phyloP scores from a whole-genome alignment of 148 eudicot species.

The Arctostaphylos glauca region DNA sequence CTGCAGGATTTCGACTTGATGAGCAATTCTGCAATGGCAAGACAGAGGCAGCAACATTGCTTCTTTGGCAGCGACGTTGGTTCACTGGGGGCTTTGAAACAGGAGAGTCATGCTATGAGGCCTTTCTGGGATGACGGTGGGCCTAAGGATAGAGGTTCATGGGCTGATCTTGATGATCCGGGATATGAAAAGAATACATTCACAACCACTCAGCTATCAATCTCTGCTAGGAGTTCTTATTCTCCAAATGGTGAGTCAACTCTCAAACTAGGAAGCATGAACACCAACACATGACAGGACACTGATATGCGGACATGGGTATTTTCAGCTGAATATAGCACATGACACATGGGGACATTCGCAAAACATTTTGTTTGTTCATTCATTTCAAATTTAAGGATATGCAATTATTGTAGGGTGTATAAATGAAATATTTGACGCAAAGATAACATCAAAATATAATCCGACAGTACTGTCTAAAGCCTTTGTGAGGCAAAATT shows the following conservation, averaged over 20 bases:
- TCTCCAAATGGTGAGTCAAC: constrained; percentile 25
- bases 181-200: constrained; percentile 35
- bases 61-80: constrained; percentile 37
- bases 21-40: constrained; percentile 26
- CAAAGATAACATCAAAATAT: background rate
- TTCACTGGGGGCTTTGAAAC: constrained; percentile 29
- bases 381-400: background rate
- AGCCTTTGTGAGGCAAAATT: background rate
- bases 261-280: background rate
- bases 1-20: constrained; percentile 28
- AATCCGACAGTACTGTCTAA: background rate
- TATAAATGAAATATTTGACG: background rate
- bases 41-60: constrained; percentile 43
- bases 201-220: constrained; percentile 49
- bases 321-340: background rate
- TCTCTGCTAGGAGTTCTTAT: constrained; percentile 30
- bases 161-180: constrained; percentile 36
- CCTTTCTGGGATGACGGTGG: constrained; percentile 46
- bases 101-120: constrained; percentile 37
- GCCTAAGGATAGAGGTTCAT: constrained; percentile 39
- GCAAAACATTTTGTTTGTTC: background rate
- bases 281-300: background rate
- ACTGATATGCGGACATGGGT: background rate
- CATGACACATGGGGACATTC: background rate
- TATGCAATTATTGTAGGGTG: background rate